A percentile compares a stretch with the other conserved stretches of the same genome.
These are phyloP conservation scores for Lyophyllum decastes DNA, from an alignment of 768 basidiomycete genomes.

Conservation along the genomic window DNA sequence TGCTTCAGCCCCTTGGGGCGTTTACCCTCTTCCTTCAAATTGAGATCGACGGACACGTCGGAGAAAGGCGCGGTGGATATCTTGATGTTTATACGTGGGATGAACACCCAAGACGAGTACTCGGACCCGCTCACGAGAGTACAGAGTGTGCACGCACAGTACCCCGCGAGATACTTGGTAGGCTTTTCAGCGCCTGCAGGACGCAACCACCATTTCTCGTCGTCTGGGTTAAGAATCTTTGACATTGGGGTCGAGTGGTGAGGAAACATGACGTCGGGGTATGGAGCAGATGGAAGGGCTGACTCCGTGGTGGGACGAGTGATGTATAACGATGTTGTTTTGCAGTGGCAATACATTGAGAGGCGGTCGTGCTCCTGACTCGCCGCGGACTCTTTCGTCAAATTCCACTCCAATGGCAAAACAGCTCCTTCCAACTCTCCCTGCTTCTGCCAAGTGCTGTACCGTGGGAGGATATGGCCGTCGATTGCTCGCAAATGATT, in stretches of 20 bases:
- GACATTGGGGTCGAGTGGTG: conserved; percentile 3
- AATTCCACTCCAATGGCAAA: conserved; percentile 1
- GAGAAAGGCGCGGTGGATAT: conserved; percentile 2
- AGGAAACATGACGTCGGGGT: conserved; percentile 19
- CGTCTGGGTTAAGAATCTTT: conserved; percentile 8
- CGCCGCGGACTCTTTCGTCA: neutral
- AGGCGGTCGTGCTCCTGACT: neutral
- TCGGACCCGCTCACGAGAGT: conserved; percentile 21
- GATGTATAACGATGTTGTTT: conserved; percentile 5
- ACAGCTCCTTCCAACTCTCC: neutral
- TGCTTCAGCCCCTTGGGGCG: conserved; percentile 24
- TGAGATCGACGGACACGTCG: conserved; percentile 15
- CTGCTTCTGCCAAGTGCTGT: neutral
- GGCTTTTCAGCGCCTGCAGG: conserved; percentile 14
- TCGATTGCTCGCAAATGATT: conserved; percentile 6
- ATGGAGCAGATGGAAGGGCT: conserved; percentile 7
- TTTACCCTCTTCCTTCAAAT: conserved; percentile 6
- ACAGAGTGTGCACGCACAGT: conserved; percentile 25
- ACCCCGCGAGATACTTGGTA: conserved; percentile 19
- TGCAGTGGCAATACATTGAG: conserved; percentile 14
- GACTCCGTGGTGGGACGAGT: conserved; percentile 17
- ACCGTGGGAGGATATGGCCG: conserved; percentile 7
- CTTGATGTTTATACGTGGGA: conserved; percentile 19
- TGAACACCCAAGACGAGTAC: conserved; percentile 23
- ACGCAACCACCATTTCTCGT: conserved; percentile 25